phyloP scores from a whole-genome alignment of 1,284 basidiomycete genomes.

The Trametes polyzona region DNA sequence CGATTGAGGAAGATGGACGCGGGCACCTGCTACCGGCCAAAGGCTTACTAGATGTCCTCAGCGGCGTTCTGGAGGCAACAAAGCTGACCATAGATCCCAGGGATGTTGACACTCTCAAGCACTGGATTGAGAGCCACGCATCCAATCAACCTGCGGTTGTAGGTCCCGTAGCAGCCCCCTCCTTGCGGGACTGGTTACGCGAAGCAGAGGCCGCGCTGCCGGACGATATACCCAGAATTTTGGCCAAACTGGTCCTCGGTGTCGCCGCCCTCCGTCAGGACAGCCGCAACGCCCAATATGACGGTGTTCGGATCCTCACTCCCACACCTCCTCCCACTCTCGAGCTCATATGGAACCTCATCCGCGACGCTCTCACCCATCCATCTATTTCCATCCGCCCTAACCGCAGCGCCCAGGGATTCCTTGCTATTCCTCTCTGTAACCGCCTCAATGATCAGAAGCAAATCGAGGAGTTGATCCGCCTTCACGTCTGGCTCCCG shows the following conservation, averaged over 20 bases:
- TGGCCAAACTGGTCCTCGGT: neutral
- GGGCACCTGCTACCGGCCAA: too few relatives aligned
- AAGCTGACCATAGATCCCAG: too few relatives aligned
- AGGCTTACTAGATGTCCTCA: too few relatives aligned
- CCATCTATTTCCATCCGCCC: neutral
- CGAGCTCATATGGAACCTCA: neutral
- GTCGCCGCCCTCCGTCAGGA: neutral
- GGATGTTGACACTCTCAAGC: too few relatives aligned
- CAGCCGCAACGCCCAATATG: neutral
- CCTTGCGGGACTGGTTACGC: neutral
- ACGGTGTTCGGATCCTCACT: neutral
- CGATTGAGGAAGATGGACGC: too few relatives aligned
- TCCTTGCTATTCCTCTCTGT: neutral
- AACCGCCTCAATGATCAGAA: neutral
- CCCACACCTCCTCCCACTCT: neutral
- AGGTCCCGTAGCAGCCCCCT: too few relatives aligned
- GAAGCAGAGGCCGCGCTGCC: neutral
- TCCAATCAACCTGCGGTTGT: too few relatives aligned
- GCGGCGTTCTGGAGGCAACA: too few relatives aligned
- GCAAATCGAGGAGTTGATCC: neutral
- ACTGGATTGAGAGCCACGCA: too few relatives aligned
- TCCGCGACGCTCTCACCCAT: neutral
- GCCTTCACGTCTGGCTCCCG: neutral
- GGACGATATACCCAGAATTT: neutral
- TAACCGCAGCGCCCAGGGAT: neutral